Conservation (phyloP, 1,284 basidiomycete species). For the Apiotrichum siamense region DNA sequence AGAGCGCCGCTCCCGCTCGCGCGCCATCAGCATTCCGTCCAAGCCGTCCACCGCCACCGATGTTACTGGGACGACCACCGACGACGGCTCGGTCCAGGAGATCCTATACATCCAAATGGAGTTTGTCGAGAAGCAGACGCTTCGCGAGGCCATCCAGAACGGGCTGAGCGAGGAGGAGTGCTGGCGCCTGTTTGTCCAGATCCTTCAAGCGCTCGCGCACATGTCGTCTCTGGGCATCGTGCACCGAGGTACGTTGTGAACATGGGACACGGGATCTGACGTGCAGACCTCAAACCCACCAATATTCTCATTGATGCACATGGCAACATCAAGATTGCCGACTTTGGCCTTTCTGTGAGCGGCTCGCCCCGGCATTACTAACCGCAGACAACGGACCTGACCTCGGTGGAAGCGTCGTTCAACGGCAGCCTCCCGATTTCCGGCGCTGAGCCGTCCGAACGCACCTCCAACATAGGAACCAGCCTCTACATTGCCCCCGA, state of each 20-base stretch:
- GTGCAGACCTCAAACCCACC: conserved; percentile 80
- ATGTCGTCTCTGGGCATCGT: conserved; percentile 85
- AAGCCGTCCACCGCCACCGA: conserved; percentile 14
- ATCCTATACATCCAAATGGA: conserved; percentile 49
- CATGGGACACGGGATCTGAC: too few species aligned
- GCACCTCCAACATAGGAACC: conserved; percentile 73
- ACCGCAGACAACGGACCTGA: conserved; percentile 62
- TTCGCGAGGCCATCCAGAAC: conserved; percentile 64
- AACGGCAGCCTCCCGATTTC: conserved; percentile 48
- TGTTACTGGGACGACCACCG: conserved; percentile 29
- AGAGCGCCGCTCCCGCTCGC: conserved; percentile 5
- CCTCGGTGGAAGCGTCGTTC: conserved; percentile 60
- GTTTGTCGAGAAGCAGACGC: conserved; percentile 46
- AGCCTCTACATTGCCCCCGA: conserved; percentile 90
- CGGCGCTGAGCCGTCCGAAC: conserved; percentile 24
- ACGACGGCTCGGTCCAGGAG: conserved; percentile 30
- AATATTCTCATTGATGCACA: conserved; percentile 88
- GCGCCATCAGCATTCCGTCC: conserved; percentile 12
- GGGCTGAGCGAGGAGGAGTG: conserved; percentile 74
- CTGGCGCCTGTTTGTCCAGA: conserved; percentile 85
- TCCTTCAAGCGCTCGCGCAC: conserved; percentile 86
- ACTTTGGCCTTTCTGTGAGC: conserved; percentile 66
- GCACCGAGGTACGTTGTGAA: conserved; percentile 58
- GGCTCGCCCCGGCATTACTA: background rate
- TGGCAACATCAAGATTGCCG: conserved; percentile 89